These are phyloP conservation scores for Hirsutella rhossiliensis DNA, from an alignment of 2,329 filamentous ascomycete genomes.

Conservation along the genomic window DNA sequence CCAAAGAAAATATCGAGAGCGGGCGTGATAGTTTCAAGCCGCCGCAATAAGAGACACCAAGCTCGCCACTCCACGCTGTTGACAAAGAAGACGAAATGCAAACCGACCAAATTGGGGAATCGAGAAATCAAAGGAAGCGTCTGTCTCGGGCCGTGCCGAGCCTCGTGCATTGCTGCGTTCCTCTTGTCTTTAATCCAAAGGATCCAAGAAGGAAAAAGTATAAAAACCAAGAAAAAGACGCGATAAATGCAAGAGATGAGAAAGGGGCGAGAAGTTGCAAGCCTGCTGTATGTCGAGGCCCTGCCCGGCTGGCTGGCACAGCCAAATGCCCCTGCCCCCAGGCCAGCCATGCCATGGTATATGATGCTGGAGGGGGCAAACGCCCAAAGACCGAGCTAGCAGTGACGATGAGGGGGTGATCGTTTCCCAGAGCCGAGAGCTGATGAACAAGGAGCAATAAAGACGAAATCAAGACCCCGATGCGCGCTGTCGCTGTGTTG, in stretches of 20 bases:
- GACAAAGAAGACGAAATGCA: conserved; percentile 14
- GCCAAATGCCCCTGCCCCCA: conserved; percentile 34
- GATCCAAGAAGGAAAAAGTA: conserved; percentile 12
- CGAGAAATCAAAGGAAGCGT: conserved; percentile 29
- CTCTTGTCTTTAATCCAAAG: conserved; percentile 36
- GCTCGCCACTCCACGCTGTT: not conserved
- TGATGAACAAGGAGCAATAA: conserved; percentile 23
- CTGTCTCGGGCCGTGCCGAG: conserved; percentile 37
- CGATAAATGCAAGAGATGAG: conserved; percentile 13
- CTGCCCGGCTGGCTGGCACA: conserved; percentile 41
- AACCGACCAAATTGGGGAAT: conserved; percentile 15
- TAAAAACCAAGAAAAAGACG: conserved; percentile 16
- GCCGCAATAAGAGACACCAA: not conserved
- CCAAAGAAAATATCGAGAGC: conserved; percentile 22
- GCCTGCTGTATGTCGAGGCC: conserved; percentile 32
- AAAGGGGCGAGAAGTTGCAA: conserved; percentile 19
- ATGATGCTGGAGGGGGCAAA: conserved; percentile 2
- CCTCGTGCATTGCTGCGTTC: conserved; percentile 53
- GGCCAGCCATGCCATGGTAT: conserved; percentile 42
- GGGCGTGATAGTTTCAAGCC: not conserved
- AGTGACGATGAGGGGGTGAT: conserved; percentile 14
- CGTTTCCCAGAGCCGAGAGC: not conserved
- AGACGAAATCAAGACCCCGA: conserved; percentile 6
- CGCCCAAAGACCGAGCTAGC: conserved; percentile 29
- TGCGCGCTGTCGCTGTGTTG: conserved; percentile 31